Evolutionary conservation across 2,329 filamentous ascomycete genomes (phyloP).

Genomic region (Apiospora rasikravindrae): DNA sequence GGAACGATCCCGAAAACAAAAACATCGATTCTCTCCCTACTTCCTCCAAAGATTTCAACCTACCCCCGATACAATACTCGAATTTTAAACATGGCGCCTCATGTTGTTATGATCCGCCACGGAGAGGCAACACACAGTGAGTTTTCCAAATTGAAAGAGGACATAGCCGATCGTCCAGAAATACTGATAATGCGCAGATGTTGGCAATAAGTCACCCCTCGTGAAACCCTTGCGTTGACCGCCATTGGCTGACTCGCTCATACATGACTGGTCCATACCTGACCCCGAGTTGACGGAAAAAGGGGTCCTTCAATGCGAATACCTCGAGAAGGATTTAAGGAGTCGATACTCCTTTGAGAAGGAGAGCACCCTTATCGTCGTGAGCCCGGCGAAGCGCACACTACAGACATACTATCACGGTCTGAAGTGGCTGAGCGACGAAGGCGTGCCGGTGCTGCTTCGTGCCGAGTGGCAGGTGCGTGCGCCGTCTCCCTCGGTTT

Average conservation of each 20-base stretch:
- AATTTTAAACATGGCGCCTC: constrained; percentile 41
- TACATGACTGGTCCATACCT: constrained; percentile 37
- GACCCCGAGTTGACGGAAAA: constrained; percentile 38
- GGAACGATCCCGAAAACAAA: not conserved
- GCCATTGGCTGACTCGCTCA: constrained; percentile 30
- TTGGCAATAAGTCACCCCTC: constrained; percentile 35
- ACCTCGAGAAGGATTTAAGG: constrained; percentile 33
- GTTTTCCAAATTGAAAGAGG: constrained; percentile 23
- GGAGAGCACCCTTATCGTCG: constrained; percentile 37
- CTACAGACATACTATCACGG: constrained; percentile 37
- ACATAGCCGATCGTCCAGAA: constrained; percentile 11
- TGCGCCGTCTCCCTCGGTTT: constrained; percentile 18
- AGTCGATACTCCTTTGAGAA: constrained; percentile 28
- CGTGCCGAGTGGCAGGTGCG: constrained; percentile 42
- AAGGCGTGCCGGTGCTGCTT: constrained; percentile 35
- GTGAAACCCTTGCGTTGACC: constrained; percentile 5
- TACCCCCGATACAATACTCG: not conserved
- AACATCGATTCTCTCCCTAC: not conserved
- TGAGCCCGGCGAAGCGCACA: constrained; percentile 39
- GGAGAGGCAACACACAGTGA: constrained; percentile 48
- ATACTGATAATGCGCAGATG: constrained; percentile 31
- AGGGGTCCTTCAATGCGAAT: constrained; percentile 36
- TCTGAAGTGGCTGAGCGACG: constrained; percentile 36
- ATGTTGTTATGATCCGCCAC: constrained; percentile 48
- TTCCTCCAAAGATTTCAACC: not conserved